Percentiles rank a stretch among this genome's conserved stretches.
Conservation (phyloP, 2,329 filamentous ascomycete species). For the Paracoccidioides brasiliensis region DNA sequence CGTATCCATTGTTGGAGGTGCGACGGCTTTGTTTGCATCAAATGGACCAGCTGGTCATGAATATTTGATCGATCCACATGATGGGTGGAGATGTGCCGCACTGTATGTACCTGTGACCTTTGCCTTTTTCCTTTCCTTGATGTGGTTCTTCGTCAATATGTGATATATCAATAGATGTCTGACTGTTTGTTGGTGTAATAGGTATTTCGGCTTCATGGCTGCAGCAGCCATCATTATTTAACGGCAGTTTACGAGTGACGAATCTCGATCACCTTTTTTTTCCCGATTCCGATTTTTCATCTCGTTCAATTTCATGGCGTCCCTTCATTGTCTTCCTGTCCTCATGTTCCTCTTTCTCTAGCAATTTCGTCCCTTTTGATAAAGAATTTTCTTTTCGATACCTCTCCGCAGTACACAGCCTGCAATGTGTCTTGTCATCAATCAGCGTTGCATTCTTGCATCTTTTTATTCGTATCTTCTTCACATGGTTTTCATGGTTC, state of each 20-base stretch:
- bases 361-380: not conserved
- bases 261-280: not conserved
- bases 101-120: conserved; percentile 20
- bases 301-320: not conserved
- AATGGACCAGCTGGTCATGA: conserved; percentile 24
- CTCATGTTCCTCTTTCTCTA: not conserved
- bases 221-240: conserved; percentile 27
- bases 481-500: not conserved
- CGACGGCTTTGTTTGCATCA: conserved; percentile 30
- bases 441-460: not conserved
- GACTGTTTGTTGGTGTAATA: conserved; percentile 7
- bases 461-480: not conserved
- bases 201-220: conserved; percentile 30
- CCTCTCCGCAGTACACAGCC: not conserved
- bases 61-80: conserved; percentile 23
- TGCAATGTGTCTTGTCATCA: not conserved
- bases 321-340: not conserved
- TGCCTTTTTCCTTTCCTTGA: not conserved
- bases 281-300: not conserved
- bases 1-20: conserved; percentile 40
- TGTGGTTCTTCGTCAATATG: not conserved
- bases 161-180: not conserved
- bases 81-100: conserved; percentile 29
- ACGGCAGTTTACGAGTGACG: conserved; percentile 10
- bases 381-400: not conserved